phyloP scores from a whole-genome alignment of 257 asterid species.

The Primulina huaijiensis region DNA sequence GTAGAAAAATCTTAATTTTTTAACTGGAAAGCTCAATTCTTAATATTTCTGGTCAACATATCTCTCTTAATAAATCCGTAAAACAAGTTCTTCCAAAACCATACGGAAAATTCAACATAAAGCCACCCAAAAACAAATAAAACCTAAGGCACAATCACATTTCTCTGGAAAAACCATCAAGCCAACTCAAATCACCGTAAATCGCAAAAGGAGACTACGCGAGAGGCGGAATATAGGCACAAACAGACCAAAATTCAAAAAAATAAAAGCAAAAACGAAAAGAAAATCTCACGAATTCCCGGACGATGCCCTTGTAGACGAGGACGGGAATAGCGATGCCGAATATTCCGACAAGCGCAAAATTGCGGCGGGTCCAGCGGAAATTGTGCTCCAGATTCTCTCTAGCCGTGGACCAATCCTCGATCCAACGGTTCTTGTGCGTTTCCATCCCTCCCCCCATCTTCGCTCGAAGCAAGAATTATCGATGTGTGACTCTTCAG shows the following conservation, averaged over 20 bases:
- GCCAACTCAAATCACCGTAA: background rate
- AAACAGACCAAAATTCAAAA: background rate
- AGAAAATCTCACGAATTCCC: conserved; percentile 60
- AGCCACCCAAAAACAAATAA: background rate
- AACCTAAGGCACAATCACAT: background rate
- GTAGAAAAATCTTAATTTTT: background rate
- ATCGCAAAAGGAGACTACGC: background rate
- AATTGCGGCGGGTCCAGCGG: conserved; percentile 88
- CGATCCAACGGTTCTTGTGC: conserved; percentile 80
- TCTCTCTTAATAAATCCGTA: background rate
- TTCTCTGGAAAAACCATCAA: background rate
- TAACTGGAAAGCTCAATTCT: background rate
- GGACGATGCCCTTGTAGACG: conserved; percentile 83
- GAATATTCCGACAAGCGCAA: conserved; percentile 79
- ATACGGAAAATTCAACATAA: background rate
- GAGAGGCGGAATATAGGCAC: conserved; percentile 23
- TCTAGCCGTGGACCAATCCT: conserved; percentile 73
- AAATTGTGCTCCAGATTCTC: conserved; percentile 87
- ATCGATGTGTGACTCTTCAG: too few species aligned
- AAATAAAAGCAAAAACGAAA: background rate
- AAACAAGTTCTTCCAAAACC: background rate
- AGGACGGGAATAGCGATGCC: conserved; percentile 78
- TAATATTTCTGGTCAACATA: background rate
- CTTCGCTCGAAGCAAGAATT: conserved; percentile 13
- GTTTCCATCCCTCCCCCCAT: conserved; percentile 98